These are phyloP conservation scores for Suaeda aralocaspica DNA, from an alignment of 148 eudicot genomes.

Conservation along the genomic window DNA sequence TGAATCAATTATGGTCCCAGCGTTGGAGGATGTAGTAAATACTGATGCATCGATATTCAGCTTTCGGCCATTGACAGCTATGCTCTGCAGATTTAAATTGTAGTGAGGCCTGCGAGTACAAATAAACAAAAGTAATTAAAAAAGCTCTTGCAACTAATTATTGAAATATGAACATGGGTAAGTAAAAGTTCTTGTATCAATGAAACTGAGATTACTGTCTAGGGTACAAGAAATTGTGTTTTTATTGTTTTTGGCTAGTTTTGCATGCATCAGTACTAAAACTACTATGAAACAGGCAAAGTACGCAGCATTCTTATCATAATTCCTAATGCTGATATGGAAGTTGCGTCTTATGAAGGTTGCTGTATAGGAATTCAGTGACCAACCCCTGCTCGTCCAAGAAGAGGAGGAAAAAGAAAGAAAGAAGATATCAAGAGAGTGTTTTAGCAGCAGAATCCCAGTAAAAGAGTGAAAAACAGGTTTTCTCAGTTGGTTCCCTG, in stretches of 20 bases:
- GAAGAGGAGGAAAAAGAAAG: slow-evolving; percentile 9
- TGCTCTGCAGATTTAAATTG: slow-evolving; percentile 77
- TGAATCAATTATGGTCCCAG: slow-evolving; percentile 89
- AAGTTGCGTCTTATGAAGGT: not conserved
- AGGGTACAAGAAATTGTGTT: not conserved
- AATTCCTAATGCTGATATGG: not conserved
- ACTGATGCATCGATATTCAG: slow-evolving; percentile 60
- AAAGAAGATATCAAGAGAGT: slow-evolving; percentile 10
- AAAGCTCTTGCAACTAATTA: not conserved
- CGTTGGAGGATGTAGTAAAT: slow-evolving; percentile 57
- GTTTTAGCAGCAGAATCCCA: slow-evolving; percentile 13
- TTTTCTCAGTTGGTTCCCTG: slow-evolving; percentile 11
- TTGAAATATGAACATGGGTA: not conserved
- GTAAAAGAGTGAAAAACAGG: slow-evolving; percentile 9
- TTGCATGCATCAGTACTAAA: not conserved
- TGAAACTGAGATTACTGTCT: not conserved
- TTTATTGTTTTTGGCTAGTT: not conserved
- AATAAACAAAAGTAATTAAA: slow-evolving; percentile 9
- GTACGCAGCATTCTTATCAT: not conserved
- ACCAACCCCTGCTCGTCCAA: slow-evolving; percentile 5
- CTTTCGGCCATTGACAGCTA: slow-evolving; percentile 69
- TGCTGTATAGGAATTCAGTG: not conserved
- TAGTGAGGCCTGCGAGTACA: slow-evolving; percentile 80
- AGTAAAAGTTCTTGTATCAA: not conserved
- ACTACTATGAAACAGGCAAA: not conserved